Base-by-base conservation (phyloP, 768 basidiomycete species). In the Mycena indigotica region DNA sequence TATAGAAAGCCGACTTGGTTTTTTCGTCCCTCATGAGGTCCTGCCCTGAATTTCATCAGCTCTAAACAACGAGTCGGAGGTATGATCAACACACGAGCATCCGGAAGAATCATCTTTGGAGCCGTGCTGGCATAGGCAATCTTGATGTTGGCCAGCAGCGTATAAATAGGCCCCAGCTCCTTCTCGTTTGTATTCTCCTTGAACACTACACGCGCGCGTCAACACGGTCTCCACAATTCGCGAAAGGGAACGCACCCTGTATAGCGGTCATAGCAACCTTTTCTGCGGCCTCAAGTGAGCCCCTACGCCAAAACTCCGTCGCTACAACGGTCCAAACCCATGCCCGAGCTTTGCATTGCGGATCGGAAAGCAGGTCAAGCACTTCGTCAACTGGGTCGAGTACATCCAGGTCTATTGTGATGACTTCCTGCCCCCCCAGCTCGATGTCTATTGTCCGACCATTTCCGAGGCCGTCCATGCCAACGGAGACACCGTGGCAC, bases 341-440 rank as follows among this genome's bases (percentile, higher is more conserved):
- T 17, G 85, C 52, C 32, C 59, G 56, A 0, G 62, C 84, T 57
- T 77, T 84, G 53, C 88, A 91, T 54, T 86, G 83, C 0, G 87
- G 88, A 28, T 90, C 86, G 56, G 80, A 82, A 48, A 95, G 70
- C 3, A 95, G 71, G 64, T 89, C 86, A 49, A 89, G 74, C 2
- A 93, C 84, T 58, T 91, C 88, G 59, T 88, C 85, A 66, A 84
- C 86, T 3, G 86, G 85, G 71, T 92, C 89, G 50, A 98, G 86
- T 65, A 88, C 79, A 76, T 92, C 90, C 35, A 98, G 82, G 77
- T 96, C 91, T 57, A 98, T 87, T 21, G 91, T 89, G 57, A 95
- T 89, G 67, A 91, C 84, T 73, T 95, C 94, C 72, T 90, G 88
- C 5, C 87, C 84, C 32, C 87, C 87, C 4, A 92, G 79, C 66